A percentile compares a stretch with the other conserved stretches of the same genome.
Conservation (phyloP, 495 filamentous ascomycete genomes). For the Thermothielavioides terrestris region DNA sequence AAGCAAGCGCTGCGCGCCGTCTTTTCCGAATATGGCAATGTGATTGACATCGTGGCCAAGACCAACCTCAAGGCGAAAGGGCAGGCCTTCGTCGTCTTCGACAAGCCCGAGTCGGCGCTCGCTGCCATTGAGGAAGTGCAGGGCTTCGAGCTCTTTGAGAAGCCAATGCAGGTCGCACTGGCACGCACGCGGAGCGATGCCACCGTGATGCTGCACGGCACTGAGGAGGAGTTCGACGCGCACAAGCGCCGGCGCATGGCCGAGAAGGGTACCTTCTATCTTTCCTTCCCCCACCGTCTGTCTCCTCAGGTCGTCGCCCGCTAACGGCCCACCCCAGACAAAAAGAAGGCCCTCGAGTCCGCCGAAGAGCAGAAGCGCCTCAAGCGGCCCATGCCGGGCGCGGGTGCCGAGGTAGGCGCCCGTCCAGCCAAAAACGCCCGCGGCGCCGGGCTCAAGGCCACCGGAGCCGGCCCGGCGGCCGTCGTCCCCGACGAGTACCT, state of each 20-base stretch:
- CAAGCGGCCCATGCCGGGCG: conserved; percentile 58
- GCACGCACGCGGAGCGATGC: conserved; percentile 84
- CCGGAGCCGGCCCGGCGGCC: conserved; percentile 54
- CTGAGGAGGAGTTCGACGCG: conserved; percentile 71
- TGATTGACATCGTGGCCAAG: conserved; percentile 91
- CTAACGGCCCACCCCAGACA: conserved; percentile 48
- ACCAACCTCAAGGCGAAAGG: conserved; percentile 86
- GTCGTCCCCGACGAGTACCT: conserved; percentile 95
- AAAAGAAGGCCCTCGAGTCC: conserved; percentile 80
- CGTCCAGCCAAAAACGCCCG: conserved; percentile 66
- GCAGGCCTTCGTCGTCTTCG: conserved; percentile 94
- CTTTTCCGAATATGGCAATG: conserved; percentile 83
- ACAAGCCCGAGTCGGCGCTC: conserved; percentile 62
- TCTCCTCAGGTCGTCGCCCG: background rate
- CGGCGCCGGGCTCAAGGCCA: conserved; percentile 75
- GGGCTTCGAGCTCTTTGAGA: conserved; percentile 89
- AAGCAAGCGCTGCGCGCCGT: conserved; percentile 65
- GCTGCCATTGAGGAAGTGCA: conserved; percentile 83
- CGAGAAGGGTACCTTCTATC: conserved; percentile 63
- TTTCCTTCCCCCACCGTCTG: background rate
- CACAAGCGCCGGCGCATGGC: conserved; percentile 81
- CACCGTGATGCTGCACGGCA: conserved; percentile 64
- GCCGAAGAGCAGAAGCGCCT: conserved; percentile 75
- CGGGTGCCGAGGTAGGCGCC: conserved; percentile 40
- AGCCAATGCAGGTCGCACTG: conserved; percentile 81